Base-by-base conservation (phyloP, 2,329 filamentous ascomycete genomes). In the Verticillium dahliae region DNA sequence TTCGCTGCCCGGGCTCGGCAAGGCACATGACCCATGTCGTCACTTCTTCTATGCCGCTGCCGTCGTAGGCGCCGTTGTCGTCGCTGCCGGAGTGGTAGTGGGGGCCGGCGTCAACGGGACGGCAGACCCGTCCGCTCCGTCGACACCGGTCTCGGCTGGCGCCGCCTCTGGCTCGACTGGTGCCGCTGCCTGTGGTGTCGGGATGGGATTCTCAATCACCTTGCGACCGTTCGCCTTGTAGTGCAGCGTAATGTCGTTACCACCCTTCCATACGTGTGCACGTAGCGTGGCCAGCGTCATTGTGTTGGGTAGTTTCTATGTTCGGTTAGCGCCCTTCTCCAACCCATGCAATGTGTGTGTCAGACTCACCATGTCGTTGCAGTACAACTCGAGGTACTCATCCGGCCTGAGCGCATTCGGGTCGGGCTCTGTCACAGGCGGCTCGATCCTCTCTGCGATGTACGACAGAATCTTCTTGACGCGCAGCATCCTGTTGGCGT, bases 261-360 rank as follows among this genome's bases (percentile, higher is more conserved):
- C 92, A 54, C 91, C 92, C 69, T 96, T 92, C 95, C 95, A 99
- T 60, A 98, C 82, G 71, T 97, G 92, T 2, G 92, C 89, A 37
- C 94, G 88, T 54, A 99, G 87, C 0, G 93, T 97, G 4, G 92
- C 92, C n/a, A 99, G 84, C 39, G 90, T 98, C 89, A 97, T 97
- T 37, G 88, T 90, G 6, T 88, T 86, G 2, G 90, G 85, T 33
- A 98, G 80, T 62, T 90, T 74, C 83, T 88, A 45, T 55, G 35
- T 45, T 34, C 39, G 7, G 62, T 71, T 62, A 69, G 65, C 62
- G 62, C 6, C 13, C 50, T 41, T 35, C 57, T 31, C 37, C 9
- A 50, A 59, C 22, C 54, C 52, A 22, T 34, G 56, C 57, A 14
- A 52, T 27, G 34, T 45, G 55, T 27, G 34, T 45, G 60, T 14